A percentile compares a stretch with the other conserved stretches of the same genome.
Evolutionary conservation across 129 eudicot species (phyloP).

Genomic region (Chrysanthemum lavandulifolium): DNA sequence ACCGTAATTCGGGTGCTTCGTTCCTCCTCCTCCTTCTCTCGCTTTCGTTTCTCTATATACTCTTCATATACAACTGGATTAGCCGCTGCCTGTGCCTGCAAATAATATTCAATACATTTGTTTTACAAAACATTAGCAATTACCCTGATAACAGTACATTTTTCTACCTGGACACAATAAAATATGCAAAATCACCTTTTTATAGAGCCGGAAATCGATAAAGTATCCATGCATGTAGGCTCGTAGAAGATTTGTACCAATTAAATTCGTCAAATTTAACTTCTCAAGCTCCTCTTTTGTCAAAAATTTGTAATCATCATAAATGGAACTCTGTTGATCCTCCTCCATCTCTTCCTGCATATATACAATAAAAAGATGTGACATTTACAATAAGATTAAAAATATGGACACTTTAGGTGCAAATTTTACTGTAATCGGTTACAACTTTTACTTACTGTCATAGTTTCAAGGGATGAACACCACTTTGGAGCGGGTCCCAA

Average conservation of each 20-base stretch:
- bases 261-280: constrained; percentile 68
- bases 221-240: constrained; percentile 99
- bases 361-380: constrained; percentile 2
- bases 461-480: constrained; percentile 82
- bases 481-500: constrained; percentile 99
- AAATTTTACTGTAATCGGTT: neutral
- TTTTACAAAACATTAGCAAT: constrained; percentile 6
- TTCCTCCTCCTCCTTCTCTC: constrained; percentile 57
- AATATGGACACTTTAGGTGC: neutral
- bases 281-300: constrained; percentile 82
- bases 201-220: constrained; percentile 74
- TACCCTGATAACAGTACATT: neutral
- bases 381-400: constrained; percentile 19
- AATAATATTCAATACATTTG: constrained; percentile 1
- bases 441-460: constrained; percentile 52
- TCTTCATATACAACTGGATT: constrained; percentile 80
- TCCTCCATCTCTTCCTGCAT: constrained; percentile 95
- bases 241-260: constrained; percentile 86
- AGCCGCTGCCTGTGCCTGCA: constrained; percentile 79
- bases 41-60: constrained; percentile 72
- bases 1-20: constrained; percentile 83
- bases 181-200: constrained; percentile 50
- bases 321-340: constrained; percentile 72
- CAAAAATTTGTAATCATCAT: constrained; percentile 93
- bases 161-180: neutral